These are phyloP conservation scores for Wallacemonas collosoma DNA, from an alignment of 208 protist genomes.

Conservation along the genomic window DNA sequence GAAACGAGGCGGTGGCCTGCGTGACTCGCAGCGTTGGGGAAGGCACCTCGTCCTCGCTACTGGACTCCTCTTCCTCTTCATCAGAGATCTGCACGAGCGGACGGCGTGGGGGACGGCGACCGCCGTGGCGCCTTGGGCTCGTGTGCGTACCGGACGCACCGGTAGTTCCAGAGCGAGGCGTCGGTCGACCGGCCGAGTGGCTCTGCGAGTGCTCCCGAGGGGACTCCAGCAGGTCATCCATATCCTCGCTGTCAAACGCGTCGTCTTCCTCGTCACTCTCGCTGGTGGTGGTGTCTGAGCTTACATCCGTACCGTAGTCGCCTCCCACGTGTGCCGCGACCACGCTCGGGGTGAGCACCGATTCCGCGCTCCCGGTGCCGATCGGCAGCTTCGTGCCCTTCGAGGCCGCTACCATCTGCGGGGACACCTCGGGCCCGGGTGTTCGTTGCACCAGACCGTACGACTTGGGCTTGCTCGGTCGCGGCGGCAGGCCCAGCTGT, in stretches of 20 bases:
- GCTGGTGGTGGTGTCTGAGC: constrained; percentile 6
- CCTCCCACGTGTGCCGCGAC: background rate
- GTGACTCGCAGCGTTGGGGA: background rate
- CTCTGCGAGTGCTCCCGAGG: background rate
- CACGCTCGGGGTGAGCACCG: background rate
- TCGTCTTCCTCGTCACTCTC: constrained; percentile 48
- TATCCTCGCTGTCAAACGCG: constrained; percentile 53
- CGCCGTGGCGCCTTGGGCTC: background rate
- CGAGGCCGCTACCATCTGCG: constrained; percentile 30
- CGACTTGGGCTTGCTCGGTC: constrained; percentile 25
- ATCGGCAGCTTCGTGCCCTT: constrained; percentile 37
- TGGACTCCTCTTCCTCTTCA: background rate
- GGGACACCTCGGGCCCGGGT: background rate
- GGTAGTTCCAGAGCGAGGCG: no score
- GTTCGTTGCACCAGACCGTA: constrained; percentile 38
- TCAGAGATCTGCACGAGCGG: background rate
- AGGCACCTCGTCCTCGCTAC: constrained; percentile 9
- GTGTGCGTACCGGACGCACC: background rate
- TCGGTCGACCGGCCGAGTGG: no score
- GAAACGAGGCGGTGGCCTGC: background rate
- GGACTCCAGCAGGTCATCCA: constrained; percentile 48
- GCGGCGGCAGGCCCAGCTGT: constrained; percentile 3
- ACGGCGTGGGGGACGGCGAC: background rate
- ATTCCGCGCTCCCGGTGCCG: background rate
- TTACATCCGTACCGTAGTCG: background rate